Evolutionary conservation across 1,284 basidiomycete species (phyloP).

Genomic region (Sporisorium graminicola): DNA sequence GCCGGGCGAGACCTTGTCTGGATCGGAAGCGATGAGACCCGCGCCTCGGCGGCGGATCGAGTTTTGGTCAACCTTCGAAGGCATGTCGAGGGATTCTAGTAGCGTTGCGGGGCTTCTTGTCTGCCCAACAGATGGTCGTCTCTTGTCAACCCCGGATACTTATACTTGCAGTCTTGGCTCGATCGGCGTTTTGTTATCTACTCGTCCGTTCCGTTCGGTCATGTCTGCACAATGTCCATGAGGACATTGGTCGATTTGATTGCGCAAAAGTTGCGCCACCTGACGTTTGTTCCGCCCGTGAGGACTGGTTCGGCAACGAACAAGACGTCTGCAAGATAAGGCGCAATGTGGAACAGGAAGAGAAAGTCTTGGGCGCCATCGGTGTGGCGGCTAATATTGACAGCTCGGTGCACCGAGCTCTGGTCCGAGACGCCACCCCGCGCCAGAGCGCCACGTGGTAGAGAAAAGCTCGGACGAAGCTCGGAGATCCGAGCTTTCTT

Average conservation of each 20-base stretch:
- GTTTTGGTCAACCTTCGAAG: slow-evolving; percentile 1
- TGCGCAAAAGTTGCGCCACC: neutral
- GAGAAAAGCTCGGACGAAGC: neutral
- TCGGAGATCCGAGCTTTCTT: slow-evolving; percentile 2
- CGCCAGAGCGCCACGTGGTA: neutral
- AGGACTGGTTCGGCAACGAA: no score
- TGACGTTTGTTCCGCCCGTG: neutral
- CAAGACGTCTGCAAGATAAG: neutral
- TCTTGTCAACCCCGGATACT: neutral
- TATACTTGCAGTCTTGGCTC: neutral
- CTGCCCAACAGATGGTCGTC: neutral
- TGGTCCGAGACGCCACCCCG: neutral
- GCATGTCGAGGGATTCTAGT: neutral
- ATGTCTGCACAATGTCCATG: neutral
- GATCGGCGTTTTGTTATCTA: neutral
- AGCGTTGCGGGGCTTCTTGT: neutral
- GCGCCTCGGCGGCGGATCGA: slow-evolving; percentile 3
- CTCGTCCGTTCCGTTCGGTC: neutral
- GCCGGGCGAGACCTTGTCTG: slow-evolving; percentile 3
- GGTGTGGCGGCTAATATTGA: neutral
- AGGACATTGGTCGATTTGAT: neutral
- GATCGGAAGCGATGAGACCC: slow-evolving; percentile 1
- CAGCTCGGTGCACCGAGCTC: slow-evolving; percentile 6
- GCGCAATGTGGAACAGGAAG: neutral
- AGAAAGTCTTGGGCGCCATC: neutral